Evolutionary conservation across 2,329 filamentous ascomycete genomes (phyloP).

Genomic region (Ceratocystiopsis minuta): DNA sequence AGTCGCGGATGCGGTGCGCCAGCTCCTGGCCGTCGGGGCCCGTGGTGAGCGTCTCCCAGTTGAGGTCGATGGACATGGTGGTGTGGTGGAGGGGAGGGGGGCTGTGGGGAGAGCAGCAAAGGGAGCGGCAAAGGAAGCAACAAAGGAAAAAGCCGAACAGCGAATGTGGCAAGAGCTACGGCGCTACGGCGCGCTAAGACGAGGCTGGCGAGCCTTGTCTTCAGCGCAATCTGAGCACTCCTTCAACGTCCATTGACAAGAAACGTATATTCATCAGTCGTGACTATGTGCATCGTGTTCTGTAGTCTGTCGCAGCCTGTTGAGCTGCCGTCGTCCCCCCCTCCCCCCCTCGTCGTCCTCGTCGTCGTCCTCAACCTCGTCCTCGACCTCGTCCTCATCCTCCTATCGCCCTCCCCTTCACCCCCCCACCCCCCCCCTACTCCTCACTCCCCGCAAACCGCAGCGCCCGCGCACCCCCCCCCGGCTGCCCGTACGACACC

Average conservation of each 20-base stretch:
- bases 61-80: conserved; percentile 88
- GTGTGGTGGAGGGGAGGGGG: neutral
- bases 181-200: too few species aligned
- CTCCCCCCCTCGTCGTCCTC: too few species aligned
- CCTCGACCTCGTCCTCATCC: too few species aligned
- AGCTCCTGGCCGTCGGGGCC: conserved; percentile 75
- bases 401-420: neutral
- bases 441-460: conserved; percentile 7
- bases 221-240: too few species aligned
- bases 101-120: neutral
- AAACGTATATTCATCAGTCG: too few species aligned
- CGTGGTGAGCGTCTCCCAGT: conserved; percentile 83
- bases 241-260: too few species aligned
- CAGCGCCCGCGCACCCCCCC: conserved; percentile 3
- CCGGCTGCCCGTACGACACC: conserved; percentile 11
- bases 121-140: neutral
- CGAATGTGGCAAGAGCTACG: too few species aligned
- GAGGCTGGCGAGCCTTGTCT: too few species aligned
- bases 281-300: too few species aligned
- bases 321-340: too few species aligned
- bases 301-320: too few species aligned
- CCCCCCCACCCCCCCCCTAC: neutral
- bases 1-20: conserved; percentile 72
- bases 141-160: neutral
- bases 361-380: too few species aligned